A percentile compares a stretch with the other conserved stretches of the same genome.
phyloP scores from a whole-genome alignment of 2,329 filamentous ascomycete genomes.

The Aspergillus floridensis region DNA sequence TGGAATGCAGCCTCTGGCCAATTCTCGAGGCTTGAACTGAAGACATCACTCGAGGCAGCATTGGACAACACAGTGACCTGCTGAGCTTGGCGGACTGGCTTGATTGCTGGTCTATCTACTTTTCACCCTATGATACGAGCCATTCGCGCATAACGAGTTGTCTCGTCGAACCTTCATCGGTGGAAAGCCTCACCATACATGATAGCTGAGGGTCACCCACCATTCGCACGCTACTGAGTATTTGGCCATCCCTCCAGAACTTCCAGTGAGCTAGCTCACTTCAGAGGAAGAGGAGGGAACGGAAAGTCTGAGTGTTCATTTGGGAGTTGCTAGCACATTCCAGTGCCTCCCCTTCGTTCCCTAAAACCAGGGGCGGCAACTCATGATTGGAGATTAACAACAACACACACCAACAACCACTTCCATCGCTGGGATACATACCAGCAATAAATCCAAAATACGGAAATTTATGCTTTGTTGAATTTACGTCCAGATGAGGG shows the following conservation, averaged over 20 bases:
- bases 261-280: background rate
- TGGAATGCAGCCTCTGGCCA: background rate
- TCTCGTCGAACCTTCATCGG: background rate
- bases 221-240: background rate
- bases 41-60: background rate
- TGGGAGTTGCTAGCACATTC: background rate
- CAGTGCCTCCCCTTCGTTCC: background rate
- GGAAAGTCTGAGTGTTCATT: background rate
- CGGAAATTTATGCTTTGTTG: background rate
- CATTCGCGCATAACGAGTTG: background rate
- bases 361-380: background rate
- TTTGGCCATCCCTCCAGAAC: too few species aligned
- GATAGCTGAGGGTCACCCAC: background rate
- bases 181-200: background rate
- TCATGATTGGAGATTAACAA: background rate
- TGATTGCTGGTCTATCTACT: background rate
- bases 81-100: too few species aligned
- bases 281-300: too few species aligned
- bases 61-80: background rate
- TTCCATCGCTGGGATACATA: background rate
- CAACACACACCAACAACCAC: too few species aligned
- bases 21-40: background rate
- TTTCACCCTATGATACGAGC: background rate
- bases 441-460: background rate
- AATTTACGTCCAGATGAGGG: background rate